Evolutionary conservation across 495 filamentous ascomycete genomes (phyloP), one percentile per base, ranked within the genome.

Genomic region (Rusavskia elegans): DNA sequence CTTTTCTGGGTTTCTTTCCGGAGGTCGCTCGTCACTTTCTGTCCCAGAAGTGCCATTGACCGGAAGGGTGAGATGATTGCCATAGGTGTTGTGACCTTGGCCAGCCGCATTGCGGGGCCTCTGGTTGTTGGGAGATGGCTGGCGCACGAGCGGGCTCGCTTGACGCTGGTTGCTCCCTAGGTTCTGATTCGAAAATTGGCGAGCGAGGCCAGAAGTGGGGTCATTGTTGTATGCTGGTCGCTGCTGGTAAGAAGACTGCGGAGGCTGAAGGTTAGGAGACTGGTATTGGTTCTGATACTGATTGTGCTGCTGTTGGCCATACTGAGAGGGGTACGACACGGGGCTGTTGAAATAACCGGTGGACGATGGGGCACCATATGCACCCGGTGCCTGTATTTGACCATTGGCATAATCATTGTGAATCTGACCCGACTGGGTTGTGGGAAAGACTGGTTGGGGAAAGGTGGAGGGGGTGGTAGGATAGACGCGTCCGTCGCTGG

Each of bases 101-200:
- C 74, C 71, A 44, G 35, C 49, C n/a, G 49, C 52, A 10, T 73
- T 48, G 73, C 77, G 48, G 74, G 65, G 35, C 79, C 77, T 41
- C 84, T 86, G 44, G 86, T 93, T 51, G 85, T 79, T 45, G 6
- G 86, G 83, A 10, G 85, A 84, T 6, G 77, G 74, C 42, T 86
- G 77, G 35, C 86, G 80, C 59, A 70, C 72, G 59, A 85, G 86
- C 49, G 85, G 77, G 52, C 82, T 80, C 2, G 68, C 69, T 57
- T 72, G 66, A 25, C 86, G 77, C 50, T 70, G 72, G 45, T 75
- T 77, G 46, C 79, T 74, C 48, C 84, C 85, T 8, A 97, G 78
- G 64, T 97, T 94, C 73, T 99, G 92, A 66, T 97, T 89, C 36
- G 90, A 92, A 64, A 99, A 89, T 64, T 99, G 92, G 61, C 94